phyloP scores from a whole-genome alignment of 805 yeast species.

The Barnettozyma botsteinii region DNA sequence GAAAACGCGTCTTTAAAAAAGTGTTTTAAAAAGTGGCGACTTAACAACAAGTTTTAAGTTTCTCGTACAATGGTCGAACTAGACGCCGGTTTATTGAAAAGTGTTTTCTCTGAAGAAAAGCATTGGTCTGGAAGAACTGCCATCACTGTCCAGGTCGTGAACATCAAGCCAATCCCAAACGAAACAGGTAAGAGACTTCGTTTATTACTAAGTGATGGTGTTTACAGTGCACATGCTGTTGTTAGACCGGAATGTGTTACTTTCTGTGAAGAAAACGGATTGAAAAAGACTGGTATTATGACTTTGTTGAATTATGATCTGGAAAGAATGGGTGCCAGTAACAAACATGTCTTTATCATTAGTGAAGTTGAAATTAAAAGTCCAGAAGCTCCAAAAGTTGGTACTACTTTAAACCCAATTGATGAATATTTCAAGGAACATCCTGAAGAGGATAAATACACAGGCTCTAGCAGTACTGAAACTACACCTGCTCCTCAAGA shows the following conservation, averaged over 20 bases:
- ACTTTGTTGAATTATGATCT: constrained; percentile 36
- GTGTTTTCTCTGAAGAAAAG: constrained; percentile 18
- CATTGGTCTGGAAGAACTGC: constrained; percentile 21
- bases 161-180: constrained; percentile 33
- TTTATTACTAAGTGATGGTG: constrained; percentile 48
- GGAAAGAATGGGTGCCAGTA: constrained; percentile 33
- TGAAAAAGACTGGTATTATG: constrained; percentile 40
- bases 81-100: constrained; percentile 15
- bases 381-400: constrained; percentile 33
- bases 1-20: constrained; percentile 1
- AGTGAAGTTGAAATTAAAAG: constrained; percentile 24
- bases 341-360: constrained; percentile 28
- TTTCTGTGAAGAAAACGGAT: constrained; percentile 38
- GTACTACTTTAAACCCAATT: constrained; percentile 35
- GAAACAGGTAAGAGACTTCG: constrained; percentile 38
- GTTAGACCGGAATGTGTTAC: constrained; percentile 45
- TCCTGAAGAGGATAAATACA: constrained; percentile 44
- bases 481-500: constrained; percentile 13
- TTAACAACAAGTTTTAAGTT: background rate
- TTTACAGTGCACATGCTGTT: constrained; percentile 44
- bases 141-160: constrained; percentile 32
- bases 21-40: constrained; percentile 8
- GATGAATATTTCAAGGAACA: constrained; percentile 56
- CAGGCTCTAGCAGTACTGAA: constrained; percentile 8
- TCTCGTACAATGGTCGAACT: constrained; percentile 8